Base-by-base conservation (phyloP, 208 protist species). In the Crithidia thermophila region DNA sequence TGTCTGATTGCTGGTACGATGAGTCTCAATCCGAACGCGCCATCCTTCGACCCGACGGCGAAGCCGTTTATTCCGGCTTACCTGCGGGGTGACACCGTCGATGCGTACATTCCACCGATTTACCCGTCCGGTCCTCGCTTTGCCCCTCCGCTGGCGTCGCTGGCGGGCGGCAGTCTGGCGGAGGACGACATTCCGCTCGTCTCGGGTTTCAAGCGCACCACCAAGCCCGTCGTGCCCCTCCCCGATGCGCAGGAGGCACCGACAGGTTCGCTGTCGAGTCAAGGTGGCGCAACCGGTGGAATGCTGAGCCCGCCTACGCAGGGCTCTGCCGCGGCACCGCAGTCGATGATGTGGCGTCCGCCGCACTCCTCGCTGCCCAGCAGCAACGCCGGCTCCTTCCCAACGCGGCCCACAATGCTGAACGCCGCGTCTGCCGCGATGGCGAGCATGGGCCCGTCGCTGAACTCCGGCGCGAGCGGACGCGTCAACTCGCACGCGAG, bases 21-120 rank as follows among this genome's bases (percentile, higher is more conserved):
- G 36, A 82, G 66, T 20, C 68, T 90, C 30, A 90, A 93, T 37
- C 78, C 77, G n/a, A 79, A 87, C 70, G 81, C 84, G 1, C 68
- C 78, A 21, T 56, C 79, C 18, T 94, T 94, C 68, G 81, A 85
- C 30, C 84, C 88, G 28, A 83, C 28, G 23, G 76, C 76, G 37
- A 72, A 75, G 66, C 76, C 76, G 18, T 82, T 77, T 36, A 47
- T 74, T n/a, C 43, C 49, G 27, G 65, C 49, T 0, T 78, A 63
- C 39, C 36, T 61, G 13, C 57, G 60, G 25, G 68, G 50, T 21
- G 69, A 67, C 0, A 31, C 69, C 20, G 2, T 64, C 1, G 69
- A 75, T 16, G 14, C 40, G 23, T 75, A 60, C 55, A 53, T 57
- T 14, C 58, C 72, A 9, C 47, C 62, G 11, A 59, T 65, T 23